Evolutionary conservation across 148 eudicot genomes (phyloP).

Genomic region (Cornus suecica): DNA sequence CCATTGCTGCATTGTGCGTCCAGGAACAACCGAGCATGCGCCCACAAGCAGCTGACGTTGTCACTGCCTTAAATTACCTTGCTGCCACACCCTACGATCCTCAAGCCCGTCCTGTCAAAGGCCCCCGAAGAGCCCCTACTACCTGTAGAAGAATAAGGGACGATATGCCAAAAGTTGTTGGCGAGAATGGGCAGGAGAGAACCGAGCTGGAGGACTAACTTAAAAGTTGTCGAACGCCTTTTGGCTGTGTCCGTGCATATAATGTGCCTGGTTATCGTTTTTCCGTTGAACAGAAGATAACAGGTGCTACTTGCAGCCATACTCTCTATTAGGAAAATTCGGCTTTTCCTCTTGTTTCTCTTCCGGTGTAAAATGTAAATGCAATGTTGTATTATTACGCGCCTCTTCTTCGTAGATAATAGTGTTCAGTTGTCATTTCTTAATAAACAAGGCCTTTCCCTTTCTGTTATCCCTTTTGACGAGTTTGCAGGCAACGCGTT

Average conservation of each 20-base stretch:
- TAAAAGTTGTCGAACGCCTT: background rate
- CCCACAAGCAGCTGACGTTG: constrained; percentile 67
- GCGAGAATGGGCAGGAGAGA: constrained; percentile 3
- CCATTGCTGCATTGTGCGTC: constrained; percentile 79
- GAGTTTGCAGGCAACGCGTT: background rate
- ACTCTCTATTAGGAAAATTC: constrained; percentile 14
- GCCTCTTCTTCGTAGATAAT: background rate
- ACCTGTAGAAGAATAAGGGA: constrained; percentile 16
- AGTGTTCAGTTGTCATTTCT: background rate
- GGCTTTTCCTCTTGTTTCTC: background rate
- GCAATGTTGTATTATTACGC: constrained; percentile 15
- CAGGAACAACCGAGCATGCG: constrained; percentile 62
- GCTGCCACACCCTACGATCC: constrained; percentile 57
- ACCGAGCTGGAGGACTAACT: constrained; percentile 16
- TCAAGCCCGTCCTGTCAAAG: constrained; percentile 14
- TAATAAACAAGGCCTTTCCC: background rate
- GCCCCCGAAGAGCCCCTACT: constrained; percentile 26
- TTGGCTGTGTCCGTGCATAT: constrained; percentile 11
- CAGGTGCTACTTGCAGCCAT: constrained; percentile 19
- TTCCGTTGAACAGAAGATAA: constrained; percentile 23
- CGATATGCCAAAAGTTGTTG: constrained; percentile 6
- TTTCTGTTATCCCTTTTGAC: background rate
- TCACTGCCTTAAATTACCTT: constrained; percentile 67
- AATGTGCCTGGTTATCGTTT: constrained; percentile 25
- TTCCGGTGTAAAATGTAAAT: constrained; percentile 30